Evolutionary conservation across 2,329 filamentous ascomycete species (phyloP), one percentile per base, ranked within the genome.

Genomic region (Lasiodiplodia theobromae): DNA sequence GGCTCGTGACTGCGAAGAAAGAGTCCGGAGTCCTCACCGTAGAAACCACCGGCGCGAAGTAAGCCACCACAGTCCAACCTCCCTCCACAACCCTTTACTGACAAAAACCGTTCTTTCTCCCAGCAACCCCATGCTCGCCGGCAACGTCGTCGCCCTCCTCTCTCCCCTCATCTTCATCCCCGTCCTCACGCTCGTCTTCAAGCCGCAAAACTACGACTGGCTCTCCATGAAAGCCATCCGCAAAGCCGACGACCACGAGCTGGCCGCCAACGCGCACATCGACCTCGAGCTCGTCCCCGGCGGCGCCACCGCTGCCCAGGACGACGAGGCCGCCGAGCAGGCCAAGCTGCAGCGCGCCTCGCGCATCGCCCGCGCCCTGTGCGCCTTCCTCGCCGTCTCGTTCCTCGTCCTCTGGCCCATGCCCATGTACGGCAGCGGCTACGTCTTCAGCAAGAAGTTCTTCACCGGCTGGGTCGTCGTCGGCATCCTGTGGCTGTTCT

Each of bases 371-470:
- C 83, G 86, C 63, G 82, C 80, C 38, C 77, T 88, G 70, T 92
- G 90, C 0, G 82, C 88, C 11, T 78, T 86, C 71, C 84, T 93
- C 82, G 92, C 92, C 0, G 70, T 97, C 0, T 85, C 88, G 0
- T 83, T 97, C 68, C 82, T 97, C 0, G 85, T 97, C 2, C 86
- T 97, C 18, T 97, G 94, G 93, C 94, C 94, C 0, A 95, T 97
- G 86, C 94, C 94, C 1, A 89, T 97, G 88, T 97, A 96, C 76
- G 94, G 93, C 12, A 86, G 86, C 0, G 87, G 87, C 0, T 97
- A 97, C 77, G 86, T 97, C 66, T 96, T 96, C 81, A 89, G 86
- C 78, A 91, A 92, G 83, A 85, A 85, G 28, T 96, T 96, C 83
- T 96, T 95, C 80, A 92, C 91, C 0, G 92, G 92, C 56, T 95